phyloP scores from a whole-genome alignment of 2,329 filamentous ascomycete genomes.

The Annulohypoxylon truncatum region DNA sequence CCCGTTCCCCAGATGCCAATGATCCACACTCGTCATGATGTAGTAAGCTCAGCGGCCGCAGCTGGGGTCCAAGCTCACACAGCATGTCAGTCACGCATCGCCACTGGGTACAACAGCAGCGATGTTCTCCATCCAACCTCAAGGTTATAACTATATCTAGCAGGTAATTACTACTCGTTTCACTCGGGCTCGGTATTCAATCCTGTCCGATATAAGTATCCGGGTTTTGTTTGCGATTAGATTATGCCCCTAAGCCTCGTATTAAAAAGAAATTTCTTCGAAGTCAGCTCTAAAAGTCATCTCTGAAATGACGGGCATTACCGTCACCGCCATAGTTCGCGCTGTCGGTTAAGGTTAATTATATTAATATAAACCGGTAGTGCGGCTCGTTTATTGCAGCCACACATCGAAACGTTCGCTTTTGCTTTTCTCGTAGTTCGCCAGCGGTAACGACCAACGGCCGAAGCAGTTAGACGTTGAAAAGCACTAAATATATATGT shows the following conservation, averaged over 20 bases:
- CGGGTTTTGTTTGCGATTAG: constrained; percentile 1
- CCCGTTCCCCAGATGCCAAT: not conserved
- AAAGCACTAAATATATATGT: no score
- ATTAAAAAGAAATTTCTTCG: not conserved
- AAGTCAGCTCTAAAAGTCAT: not conserved
- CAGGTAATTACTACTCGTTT: constrained; percentile 9
- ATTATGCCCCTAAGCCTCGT: not conserved
- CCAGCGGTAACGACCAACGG: no score
- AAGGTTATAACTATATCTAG: not conserved
- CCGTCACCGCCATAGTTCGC: no score
- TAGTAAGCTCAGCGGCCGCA: not conserved
- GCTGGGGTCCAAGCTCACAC: constrained; percentile 16
- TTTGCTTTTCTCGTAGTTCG: not conserved
- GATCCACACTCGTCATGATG: constrained; percentile 10
- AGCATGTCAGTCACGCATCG: constrained; percentile 6
- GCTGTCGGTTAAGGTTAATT: no score
- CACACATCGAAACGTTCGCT: not conserved
- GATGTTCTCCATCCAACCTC: constrained; percentile 3
- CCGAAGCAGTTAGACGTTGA: no score
- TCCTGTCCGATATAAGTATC: not conserved
- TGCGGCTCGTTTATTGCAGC: not conserved
- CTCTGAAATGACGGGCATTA: not conserved
- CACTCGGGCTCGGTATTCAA: not conserved
- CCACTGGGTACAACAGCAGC: constrained; percentile 3
- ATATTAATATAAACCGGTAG: not conserved